Base-by-base conservation (phyloP, 345 rosid genomes). In the Eucalyptus urophylla region DNA sequence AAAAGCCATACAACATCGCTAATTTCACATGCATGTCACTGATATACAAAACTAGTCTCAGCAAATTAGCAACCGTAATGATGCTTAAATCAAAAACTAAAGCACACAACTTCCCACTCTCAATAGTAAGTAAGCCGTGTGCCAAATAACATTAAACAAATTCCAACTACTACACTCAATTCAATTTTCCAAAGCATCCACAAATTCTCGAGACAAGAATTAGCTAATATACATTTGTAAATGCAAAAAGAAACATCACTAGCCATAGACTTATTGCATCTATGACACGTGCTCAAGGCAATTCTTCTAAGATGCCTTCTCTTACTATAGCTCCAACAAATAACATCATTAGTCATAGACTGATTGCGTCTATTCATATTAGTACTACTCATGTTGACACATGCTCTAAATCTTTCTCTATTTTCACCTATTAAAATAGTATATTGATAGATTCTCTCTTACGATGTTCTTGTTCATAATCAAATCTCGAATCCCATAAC, bases 401-500 rank as follows among this genome's bases (percentile, higher is more conserved):
- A 8, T 51, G 9, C 9, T 51, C 56, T 51, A 51, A 1, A 51
- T 51, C 4, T 17, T 51, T 2, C 2, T 53, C 56, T 53, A 53
- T 53, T 53, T 17, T 53, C 0, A 53, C 56, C 9, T 53, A 53
- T 9, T 53, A 17, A 53, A 53, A 0, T 0, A 17, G 9, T 17
- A 51, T 43, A 43, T 51, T 3, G 8, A 8, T 1, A 51, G 2
- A 51, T 51, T 51, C 21, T 51, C 21, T 51, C 7, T 0, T 16
- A 51, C 0, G 2, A 53, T 53, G 4, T 17, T 53, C 9, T 17
- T 1, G 1, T 4, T 53, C 4, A 53, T 0, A 53, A 53, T 53
- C 56, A 53, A 53, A 17, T 53, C 22, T 53, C 1, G 2, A 43
- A 43, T 43, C 43, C 7, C 43, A 43, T 43, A 43, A 43, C 43